Conservation (phyloP, 2,329 filamentous ascomycete species). For the Chalaropsis thielavioides region DNA sequence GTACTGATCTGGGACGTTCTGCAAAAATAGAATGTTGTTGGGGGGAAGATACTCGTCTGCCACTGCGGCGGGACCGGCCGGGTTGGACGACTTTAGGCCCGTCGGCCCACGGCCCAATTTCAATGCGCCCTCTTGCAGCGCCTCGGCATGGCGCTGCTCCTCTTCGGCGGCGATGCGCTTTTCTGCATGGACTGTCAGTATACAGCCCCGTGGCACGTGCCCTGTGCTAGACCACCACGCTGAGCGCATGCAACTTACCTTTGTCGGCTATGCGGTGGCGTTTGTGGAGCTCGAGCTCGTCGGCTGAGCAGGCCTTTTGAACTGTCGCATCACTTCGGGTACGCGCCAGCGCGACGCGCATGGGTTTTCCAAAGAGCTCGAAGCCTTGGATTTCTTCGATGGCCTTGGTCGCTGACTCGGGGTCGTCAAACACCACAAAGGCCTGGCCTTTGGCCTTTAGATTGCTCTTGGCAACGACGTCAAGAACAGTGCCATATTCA, state of each 20-base stretch:
- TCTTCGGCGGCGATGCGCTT: conserved; percentile 66
- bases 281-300: conserved; percentile 83
- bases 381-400: conserved; percentile 88
- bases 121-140: conserved; percentile 44
- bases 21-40: conserved; percentile 91
- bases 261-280: conserved; percentile 74
- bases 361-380: conserved; percentile 80
- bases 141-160: conserved; percentile 51
- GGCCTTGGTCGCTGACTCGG: conserved; percentile 65
- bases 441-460: conserved; percentile 89
- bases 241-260: conserved; percentile 39
- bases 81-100: conserved; percentile 63
- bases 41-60: conserved; percentile 97
- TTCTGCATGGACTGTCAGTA: conserved; percentile 34
- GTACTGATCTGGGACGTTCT: conserved; percentile 79
- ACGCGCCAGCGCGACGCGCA: conserved; percentile 69
- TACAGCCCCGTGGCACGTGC: neutral
- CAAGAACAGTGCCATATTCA: conserved; percentile 74
- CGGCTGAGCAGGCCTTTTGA: conserved; percentile 52
- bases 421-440: conserved; percentile 76
- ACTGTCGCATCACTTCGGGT: conserved; percentile 81
- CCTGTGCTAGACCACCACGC: neutral
- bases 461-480: conserved; percentile 79
- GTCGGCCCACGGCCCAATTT: conserved; percentile 36
- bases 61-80: conserved; percentile 54